These are phyloP conservation scores for Lagenidium sp. DNA, from an alignment of 352 stramenopile species.

Conservation along the genomic window DNA sequence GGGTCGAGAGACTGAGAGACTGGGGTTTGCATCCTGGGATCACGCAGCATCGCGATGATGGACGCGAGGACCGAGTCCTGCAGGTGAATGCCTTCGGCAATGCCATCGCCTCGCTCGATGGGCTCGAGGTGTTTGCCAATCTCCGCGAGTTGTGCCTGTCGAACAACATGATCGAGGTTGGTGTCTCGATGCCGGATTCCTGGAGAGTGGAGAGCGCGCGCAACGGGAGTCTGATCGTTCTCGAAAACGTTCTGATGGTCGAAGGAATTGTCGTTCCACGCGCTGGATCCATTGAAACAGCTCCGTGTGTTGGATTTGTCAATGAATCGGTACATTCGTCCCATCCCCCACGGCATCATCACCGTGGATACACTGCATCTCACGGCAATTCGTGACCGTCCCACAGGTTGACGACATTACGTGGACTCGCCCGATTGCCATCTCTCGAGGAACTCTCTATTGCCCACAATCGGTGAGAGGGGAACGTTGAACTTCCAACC, in stretches of 20 bases:
- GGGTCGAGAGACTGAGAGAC: no score
- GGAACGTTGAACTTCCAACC: background rate
- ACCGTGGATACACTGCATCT: background rate
- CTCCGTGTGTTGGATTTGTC: slow-evolving; percentile 68
- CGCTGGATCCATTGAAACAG: slow-evolving; percentile 50
- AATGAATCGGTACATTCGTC: slow-evolving; percentile 41
- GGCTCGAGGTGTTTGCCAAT: slow-evolving; percentile 48
- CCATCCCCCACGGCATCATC: no score
- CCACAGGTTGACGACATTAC: slow-evolving; percentile 37
- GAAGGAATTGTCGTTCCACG: slow-evolving; percentile 49
- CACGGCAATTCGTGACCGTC: background rate
- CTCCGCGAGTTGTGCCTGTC: slow-evolving; percentile 73
- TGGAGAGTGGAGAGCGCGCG: no score
- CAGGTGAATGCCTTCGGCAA: slow-evolving; percentile 81
- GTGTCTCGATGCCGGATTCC: no score
- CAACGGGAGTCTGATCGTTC: no score
- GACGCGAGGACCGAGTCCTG: slow-evolving; percentile 34
- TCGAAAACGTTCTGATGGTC: no score
- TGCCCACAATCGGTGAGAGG: slow-evolving; percentile 52
- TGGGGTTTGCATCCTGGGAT: no score
- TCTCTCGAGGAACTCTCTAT: slow-evolving; percentile 61
- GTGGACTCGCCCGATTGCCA: slow-evolving; percentile 54
- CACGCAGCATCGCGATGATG: no score
- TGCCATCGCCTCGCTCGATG: slow-evolving; percentile 47
- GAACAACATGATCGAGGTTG: slow-evolving; percentile 65